phyloP scores from a whole-genome alignment of 169 alveolate genomes.

The Plasmodium cynomolgi region DNA sequence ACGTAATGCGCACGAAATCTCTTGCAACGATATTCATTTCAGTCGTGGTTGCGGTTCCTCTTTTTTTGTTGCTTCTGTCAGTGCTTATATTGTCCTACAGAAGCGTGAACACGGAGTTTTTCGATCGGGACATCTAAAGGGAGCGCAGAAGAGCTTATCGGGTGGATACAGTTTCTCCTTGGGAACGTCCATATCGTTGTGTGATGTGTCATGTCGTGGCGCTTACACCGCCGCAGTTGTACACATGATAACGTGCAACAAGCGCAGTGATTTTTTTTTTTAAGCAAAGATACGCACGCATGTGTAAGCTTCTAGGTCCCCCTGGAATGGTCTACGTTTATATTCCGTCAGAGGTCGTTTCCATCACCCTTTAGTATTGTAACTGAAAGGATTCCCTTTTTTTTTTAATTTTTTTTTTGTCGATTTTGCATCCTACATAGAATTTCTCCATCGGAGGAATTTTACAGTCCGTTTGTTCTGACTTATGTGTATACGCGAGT shows the following conservation, averaged over 20 bases:
- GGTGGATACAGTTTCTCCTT: not conserved
- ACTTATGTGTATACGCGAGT: not conserved
- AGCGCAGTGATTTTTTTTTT: not conserved
- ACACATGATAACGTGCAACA: not conserved
- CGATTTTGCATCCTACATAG: not conserved
- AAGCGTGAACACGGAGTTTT: constrained; percentile 38
- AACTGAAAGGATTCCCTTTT: not conserved
- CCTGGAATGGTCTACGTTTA: not conserved
- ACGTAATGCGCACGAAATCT: not conserved
- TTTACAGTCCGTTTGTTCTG: not conserved
- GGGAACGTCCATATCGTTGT: not conserved
- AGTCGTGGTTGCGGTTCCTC: constrained; percentile 7
- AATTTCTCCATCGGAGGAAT: not conserved
- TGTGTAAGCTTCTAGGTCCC: not conserved
- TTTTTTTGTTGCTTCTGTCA: constrained; percentile 18
- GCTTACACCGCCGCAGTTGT: not conserved
- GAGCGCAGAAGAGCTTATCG: not conserved
- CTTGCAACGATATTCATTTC: constrained; percentile 10
- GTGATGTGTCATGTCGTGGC: not conserved
- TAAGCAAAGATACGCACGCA: not conserved
- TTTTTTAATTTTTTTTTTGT: not conserved
- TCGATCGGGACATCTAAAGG: constrained; percentile 29
- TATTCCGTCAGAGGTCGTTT: not conserved
- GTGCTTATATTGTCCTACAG: constrained; percentile 30
- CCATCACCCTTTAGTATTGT: not conserved